phyloP scores from a whole-genome alignment of 2,329 filamentous ascomycete genomes.

The Fusarium liriodendri region DNA sequence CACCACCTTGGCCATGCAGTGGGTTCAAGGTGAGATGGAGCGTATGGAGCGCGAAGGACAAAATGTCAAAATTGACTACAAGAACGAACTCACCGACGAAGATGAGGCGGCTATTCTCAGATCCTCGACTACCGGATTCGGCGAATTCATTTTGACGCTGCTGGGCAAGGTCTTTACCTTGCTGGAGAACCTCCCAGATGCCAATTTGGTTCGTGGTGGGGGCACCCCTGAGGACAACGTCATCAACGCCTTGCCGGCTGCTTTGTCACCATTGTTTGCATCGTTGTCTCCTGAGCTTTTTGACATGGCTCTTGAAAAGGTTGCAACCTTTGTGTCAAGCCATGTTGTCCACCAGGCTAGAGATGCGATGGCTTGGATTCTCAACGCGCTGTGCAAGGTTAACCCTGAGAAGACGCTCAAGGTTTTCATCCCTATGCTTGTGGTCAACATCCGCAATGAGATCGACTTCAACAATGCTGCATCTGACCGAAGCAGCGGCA shows the following conservation, averaged over 20 bases:
- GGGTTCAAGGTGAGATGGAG: constrained; percentile 95
- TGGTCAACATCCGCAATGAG: constrained; percentile 92
- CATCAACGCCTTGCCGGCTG: constrained; percentile 92
- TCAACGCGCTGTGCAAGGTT: constrained; percentile 95
- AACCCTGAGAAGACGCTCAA: constrained; percentile 94
- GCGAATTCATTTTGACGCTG: constrained; percentile 91
- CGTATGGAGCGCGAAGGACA: constrained; percentile 91
- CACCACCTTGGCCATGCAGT: constrained; percentile 84
- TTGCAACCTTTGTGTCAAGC: constrained; percentile 89
- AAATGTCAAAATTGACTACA: constrained; percentile 86
- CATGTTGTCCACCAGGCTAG: constrained; percentile 97
- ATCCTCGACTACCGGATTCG: constrained; percentile 93
- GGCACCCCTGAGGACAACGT: constrained; percentile 95
- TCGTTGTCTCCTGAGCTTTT: constrained; percentile 93
- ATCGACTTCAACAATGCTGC: constrained; percentile 97
- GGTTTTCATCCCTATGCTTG: constrained; percentile 88
- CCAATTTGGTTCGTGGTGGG: constrained; percentile 83
- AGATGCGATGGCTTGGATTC: constrained; percentile 98
- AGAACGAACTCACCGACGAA: constrained; percentile 82
- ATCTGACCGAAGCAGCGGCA: constrained; percentile 91
- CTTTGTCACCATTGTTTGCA: constrained; percentile 89
- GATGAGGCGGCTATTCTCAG: constrained; percentile 89
- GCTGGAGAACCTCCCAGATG: constrained; percentile 93
- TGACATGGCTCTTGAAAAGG: constrained; percentile 90
- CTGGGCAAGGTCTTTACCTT: constrained; percentile 95